These are phyloP conservation scores for Jackrogersella minutella DNA, from an alignment of 495 filamentous ascomycete genomes.

Conservation along the genomic window DNA sequence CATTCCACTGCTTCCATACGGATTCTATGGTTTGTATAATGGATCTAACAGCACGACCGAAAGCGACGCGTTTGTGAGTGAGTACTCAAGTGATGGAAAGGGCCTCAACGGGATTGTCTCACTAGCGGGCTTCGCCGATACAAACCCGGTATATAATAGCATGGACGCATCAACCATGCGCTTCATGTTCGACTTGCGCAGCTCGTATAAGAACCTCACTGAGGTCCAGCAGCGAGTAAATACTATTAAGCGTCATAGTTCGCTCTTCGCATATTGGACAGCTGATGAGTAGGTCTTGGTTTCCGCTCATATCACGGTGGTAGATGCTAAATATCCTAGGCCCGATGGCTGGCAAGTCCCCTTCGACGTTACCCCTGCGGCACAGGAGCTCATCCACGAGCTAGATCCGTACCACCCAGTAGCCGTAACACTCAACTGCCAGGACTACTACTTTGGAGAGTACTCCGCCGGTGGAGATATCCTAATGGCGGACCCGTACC, in stretches of 20 bases:
- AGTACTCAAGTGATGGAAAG: constrained; percentile 59
- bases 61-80: constrained; percentile 52
- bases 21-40: constrained; percentile 68
- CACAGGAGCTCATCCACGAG: constrained; percentile 55
- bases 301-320: not conserved
- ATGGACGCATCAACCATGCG: constrained; percentile 66
- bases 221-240: constrained; percentile 61
- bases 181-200: constrained; percentile 71
- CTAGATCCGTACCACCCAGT: constrained; percentile 77
- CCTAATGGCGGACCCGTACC: constrained; percentile 72
- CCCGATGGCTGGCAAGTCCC: constrained; percentile 72
- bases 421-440: constrained; percentile 72
- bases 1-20: constrained; percentile 66
- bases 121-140: constrained; percentile 48
- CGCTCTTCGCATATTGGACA: constrained; percentile 71
- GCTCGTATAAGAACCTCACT: constrained; percentile 65
- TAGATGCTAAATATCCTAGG: constrained; percentile 21
- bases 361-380: constrained; percentile 53
- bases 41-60: constrained; percentile 59
- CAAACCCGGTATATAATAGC: constrained; percentile 59
- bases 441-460: constrained; percentile 70
- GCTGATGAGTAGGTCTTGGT: constrained; percentile 63
- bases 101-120: constrained; percentile 56
- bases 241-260: constrained; percentile 58
- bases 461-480: constrained; percentile 71